Evolutionary conservation across 2,329 filamentous ascomycete genomes (phyloP).

Genomic region (Scorias spongiosa): DNA sequence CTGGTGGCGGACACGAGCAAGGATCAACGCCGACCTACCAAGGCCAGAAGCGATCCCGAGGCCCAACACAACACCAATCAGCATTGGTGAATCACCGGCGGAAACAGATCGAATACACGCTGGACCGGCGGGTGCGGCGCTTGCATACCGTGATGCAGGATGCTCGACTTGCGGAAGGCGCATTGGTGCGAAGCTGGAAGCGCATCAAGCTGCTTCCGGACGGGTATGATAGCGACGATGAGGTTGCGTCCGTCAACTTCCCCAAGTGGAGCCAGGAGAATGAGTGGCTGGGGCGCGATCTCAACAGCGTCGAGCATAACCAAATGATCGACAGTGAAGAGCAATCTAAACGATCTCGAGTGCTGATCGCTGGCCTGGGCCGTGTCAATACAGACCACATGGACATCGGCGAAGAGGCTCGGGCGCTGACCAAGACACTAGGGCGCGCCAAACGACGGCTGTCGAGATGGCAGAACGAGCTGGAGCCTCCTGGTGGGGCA

Average conservation of each 20-base stretch:
- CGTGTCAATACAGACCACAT: slow-evolving; percentile 46
- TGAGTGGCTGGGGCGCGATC: slow-evolving; percentile 3
- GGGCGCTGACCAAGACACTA: slow-evolving; percentile 50
- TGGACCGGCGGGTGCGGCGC: slow-evolving; percentile 56
- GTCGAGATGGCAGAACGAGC: slow-evolving; percentile 45
- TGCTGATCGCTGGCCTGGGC: slow-evolving; percentile 37
- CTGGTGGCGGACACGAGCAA: slow-evolving; percentile 10
- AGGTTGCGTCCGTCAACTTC: slow-evolving; percentile 3
- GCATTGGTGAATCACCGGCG: slow-evolving; percentile 66
- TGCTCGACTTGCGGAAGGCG: slow-evolving; percentile 46
- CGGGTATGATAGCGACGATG: slow-evolving; percentile 33
- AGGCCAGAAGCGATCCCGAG: slow-evolving; percentile 44
- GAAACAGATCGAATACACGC: slow-evolving; percentile 66
- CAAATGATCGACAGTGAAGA: slow-evolving; percentile 5
- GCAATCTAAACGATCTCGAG: slow-evolving; percentile 9
- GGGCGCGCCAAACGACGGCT: slow-evolving; percentile 49
- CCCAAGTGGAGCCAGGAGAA: neutral
- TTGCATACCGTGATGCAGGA: slow-evolving; percentile 50
- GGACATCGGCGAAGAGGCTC: slow-evolving; percentile 63
- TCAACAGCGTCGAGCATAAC: slow-evolving; percentile 4
- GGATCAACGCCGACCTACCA: slow-evolving; percentile 20
- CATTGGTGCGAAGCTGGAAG: slow-evolving; percentile 50
- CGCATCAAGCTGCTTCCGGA: slow-evolving; percentile 38
- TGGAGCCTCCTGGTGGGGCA: slow-evolving; percentile 18
- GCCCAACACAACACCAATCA: slow-evolving; percentile 66